These are phyloP conservation scores for Austroboletus niveus DNA, from an alignment of 1,284 basidiomycete genomes.

Conservation along the genomic window DNA sequence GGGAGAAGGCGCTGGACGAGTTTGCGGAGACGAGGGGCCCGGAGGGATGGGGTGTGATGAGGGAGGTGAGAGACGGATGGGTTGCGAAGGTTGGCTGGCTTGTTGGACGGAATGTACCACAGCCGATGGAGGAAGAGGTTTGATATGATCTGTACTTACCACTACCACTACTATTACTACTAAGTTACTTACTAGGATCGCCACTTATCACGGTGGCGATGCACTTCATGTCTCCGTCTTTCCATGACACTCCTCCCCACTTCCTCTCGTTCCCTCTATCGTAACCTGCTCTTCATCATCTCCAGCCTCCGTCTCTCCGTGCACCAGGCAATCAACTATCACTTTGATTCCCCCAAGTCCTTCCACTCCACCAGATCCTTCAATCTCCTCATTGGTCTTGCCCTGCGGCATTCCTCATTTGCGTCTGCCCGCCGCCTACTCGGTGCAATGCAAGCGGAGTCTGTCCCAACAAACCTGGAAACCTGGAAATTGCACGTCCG, in stretches of 20 bases:
- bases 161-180: background rate
- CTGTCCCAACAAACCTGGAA: conserved; percentile 39
- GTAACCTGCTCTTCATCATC: conserved; percentile 45
- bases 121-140: conserved; percentile 55
- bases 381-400: conserved; percentile 50
- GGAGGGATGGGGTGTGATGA: conserved; percentile 52
- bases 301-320: conserved; percentile 31
- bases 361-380: conserved; percentile 50
- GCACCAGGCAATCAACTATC: conserved; percentile 47
- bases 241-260: too few species aligned
- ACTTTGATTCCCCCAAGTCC: conserved; percentile 38
- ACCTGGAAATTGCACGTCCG: conserved; percentile 50
- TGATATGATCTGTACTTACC: background rate
- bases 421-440: conserved; percentile 43
- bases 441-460: conserved; percentile 38
- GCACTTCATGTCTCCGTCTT: too few species aligned
- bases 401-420: conserved; percentile 43
- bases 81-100: conserved; percentile 74
- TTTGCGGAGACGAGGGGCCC: conserved; percentile 52
- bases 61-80: conserved; percentile 65
- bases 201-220: too few species aligned
- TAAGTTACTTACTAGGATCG: too few species aligned
- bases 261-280: conserved; percentile 38
- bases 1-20: conserved; percentile 66
- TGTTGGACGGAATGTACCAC: conserved; percentile 53